A percentile compares a stretch with the other conserved stretches of the same genome.
Evolutionary conservation across 1,284 basidiomycete species (phyloP).

Genomic region (Schizophyllum amplum): DNA sequence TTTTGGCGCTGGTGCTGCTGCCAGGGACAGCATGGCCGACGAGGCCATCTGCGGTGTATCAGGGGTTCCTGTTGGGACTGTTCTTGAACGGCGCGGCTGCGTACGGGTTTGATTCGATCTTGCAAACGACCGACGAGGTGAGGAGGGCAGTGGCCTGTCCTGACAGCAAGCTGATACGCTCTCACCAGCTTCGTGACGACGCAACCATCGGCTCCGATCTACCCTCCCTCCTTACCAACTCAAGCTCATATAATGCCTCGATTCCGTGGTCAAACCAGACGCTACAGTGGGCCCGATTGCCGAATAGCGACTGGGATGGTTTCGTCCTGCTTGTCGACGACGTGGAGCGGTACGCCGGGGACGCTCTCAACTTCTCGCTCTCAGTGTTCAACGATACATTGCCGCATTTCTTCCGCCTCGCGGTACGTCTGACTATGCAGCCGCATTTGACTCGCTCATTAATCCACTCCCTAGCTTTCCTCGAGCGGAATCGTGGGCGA

Average conservation of each 20-base stretch:
- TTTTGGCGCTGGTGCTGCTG: constrained; percentile 67
- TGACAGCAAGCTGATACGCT: constrained; percentile 4
- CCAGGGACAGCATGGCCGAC: constrained; percentile 81
- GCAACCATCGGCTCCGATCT: constrained; percentile 62
- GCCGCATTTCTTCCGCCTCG: constrained; percentile 79
- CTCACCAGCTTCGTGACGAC: constrained; percentile 58
- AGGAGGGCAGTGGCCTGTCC: constrained; percentile 15
- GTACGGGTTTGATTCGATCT: constrained; percentile 73
- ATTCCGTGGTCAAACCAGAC: constrained; percentile 48
- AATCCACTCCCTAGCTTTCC: constrained; percentile 38
- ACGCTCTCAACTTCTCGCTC: constrained; percentile 61
- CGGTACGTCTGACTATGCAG: constrained; percentile 42
- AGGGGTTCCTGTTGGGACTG: constrained; percentile 77
- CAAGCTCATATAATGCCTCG: constrained; percentile 52
- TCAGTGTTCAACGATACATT: constrained; percentile 49
- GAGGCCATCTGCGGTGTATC: constrained; percentile 67
- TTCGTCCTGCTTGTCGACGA: constrained; percentile 81
- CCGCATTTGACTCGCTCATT: background rate
- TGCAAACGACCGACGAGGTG: constrained; percentile 72
- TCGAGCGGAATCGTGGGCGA: constrained; percentile 53
- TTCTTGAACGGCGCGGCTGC: constrained; percentile 74
- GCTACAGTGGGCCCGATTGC: constrained; percentile 48
- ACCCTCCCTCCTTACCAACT: constrained; percentile 68
- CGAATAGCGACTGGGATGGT: constrained; percentile 65
- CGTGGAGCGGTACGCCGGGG: constrained; percentile 68